These are phyloP conservation scores for Ascocoryne sarcoides DNA, from an alignment of 2,329 filamentous ascomycete genomes.

Conservation along the genomic window DNA sequence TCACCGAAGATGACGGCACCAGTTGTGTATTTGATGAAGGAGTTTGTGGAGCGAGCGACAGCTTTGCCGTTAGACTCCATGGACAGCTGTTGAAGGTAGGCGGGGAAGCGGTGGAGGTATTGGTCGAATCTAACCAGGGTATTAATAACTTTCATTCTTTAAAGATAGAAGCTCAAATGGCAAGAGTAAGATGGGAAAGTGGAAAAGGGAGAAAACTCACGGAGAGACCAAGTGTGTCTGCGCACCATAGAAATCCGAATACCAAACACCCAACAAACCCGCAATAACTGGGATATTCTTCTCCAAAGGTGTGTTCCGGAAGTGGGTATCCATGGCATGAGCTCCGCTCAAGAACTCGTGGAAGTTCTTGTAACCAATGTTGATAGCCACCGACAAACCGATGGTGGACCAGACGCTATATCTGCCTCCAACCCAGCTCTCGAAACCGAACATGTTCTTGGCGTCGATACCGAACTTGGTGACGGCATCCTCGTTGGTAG, in stretches of 20 bases:
- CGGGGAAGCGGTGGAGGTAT: conserved; percentile 97
- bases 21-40: conserved; percentile 94
- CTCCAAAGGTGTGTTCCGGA: conserved; percentile 80
- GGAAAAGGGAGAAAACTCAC: conserved; percentile 41
- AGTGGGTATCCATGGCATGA: conserved; percentile 98
- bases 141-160: too few relatives aligned
- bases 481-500: conserved; percentile 90
- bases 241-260: conserved; percentile 96
- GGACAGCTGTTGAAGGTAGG: conserved; percentile 96
- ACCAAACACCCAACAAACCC: conserved; percentile 94
- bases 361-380: conserved; percentile 97
- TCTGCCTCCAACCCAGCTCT: conserved; percentile 95
- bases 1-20: conserved; percentile 95
- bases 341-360: conserved; percentile 89
- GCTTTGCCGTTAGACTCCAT: conserved; percentile 99
- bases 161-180: too few relatives aligned
- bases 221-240: conserved; percentile 96
- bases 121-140: conserved; percentile 96
- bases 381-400: conserved; percentile 84
- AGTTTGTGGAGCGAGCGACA: conserved; percentile 77
- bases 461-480: conserved; percentile 98
- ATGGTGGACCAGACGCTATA: conserved; percentile 99
- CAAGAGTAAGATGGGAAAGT: background rate
- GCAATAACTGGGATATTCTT: conserved; percentile 92
- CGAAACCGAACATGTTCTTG: conserved; percentile 99